phyloP scores from a whole-genome alignment of 1,284 basidiomycete genomes.

The Cutaneotrichosporon daszewskae region DNA sequence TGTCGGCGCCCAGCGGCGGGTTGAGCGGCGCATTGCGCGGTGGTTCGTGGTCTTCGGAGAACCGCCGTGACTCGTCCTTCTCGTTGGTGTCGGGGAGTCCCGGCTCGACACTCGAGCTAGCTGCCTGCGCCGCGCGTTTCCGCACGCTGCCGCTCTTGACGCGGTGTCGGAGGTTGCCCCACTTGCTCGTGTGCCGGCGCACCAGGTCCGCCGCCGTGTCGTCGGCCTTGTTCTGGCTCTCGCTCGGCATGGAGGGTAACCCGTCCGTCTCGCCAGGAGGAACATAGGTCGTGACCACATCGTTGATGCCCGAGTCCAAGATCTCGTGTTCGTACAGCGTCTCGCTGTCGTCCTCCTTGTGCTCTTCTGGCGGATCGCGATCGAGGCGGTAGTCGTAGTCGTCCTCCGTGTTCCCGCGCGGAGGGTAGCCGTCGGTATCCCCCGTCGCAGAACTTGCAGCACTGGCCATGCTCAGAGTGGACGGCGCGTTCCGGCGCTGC shows the following conservation, averaged over 20 bases:
- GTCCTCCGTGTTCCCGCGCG: slow-evolving; percentile 11
- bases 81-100: not conserved
- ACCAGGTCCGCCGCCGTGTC: slow-evolving; percentile 42
- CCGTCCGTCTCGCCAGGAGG: slow-evolving; percentile 49
- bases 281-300: slow-evolving; percentile 39
- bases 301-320: slow-evolving; percentile 30
- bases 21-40: slow-evolving; percentile 9
- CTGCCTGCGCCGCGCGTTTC: not conserved
- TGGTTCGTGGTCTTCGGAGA: slow-evolving; percentile 1
- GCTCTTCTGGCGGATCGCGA: slow-evolving; percentile 25
- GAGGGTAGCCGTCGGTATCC: not conserved
- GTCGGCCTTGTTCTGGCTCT: slow-evolving; percentile 17
- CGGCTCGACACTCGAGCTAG: too few species aligned
- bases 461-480: slow-evolving; percentile 20
- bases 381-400: slow-evolving; percentile 48
- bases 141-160: slow-evolving; percentile 17
- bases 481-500: slow-evolving; percentile 13
- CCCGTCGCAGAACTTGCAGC: not conserved
- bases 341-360: not conserved
- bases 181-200: slow-evolving; percentile 44
- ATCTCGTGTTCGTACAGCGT: slow-evolving; percentile 13
- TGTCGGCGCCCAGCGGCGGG: slow-evolving; percentile 4
- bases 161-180: slow-evolving; percentile 41
- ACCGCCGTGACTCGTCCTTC: slow-evolving; percentile 5
- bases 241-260: slow-evolving; percentile 38